Percentiles rank a stretch among this genome's conserved stretches.
phyloP scores from a whole-genome alignment of 1,284 basidiomycete genomes.

The Vanrija pseudolonga region DNA sequence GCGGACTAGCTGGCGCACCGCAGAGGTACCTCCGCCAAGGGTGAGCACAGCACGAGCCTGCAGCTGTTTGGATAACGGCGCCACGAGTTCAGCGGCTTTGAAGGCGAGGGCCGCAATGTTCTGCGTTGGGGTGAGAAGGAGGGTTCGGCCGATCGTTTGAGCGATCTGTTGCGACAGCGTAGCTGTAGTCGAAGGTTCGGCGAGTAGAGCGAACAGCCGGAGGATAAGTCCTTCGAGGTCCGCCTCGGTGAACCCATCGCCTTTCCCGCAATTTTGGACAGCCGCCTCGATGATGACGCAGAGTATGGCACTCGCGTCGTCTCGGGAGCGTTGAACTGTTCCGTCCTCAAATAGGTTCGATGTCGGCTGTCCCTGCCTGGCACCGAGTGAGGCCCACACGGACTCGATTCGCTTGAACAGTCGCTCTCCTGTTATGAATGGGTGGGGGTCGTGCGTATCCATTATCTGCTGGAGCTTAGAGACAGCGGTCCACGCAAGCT shows the following conservation, averaged over 20 bases:
- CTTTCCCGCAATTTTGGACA: not conserved
- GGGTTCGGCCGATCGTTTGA: not conserved
- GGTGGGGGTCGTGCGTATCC: not conserved
- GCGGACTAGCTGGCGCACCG: not conserved
- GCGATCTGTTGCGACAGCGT: not conserved
- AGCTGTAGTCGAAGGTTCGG: not conserved
- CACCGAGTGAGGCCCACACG: not conserved
- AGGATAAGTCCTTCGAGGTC: not conserved
- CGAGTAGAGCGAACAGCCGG: not conserved
- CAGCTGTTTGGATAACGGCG: not conserved
- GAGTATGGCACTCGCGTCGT: not conserved
- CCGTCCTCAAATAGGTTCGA: not conserved
- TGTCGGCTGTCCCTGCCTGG: not conserved
- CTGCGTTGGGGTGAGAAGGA: not conserved
- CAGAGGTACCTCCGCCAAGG: not conserved
- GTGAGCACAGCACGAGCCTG: conserved; percentile 1
- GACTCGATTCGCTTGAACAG: not conserved
- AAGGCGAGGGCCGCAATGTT: not conserved
- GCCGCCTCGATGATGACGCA: not conserved
- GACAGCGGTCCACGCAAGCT: not conserved
- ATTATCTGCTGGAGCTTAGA: not conserved
- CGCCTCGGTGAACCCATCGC: not conserved
- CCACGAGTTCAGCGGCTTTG: not conserved
- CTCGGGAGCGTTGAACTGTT: not conserved
- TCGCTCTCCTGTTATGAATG: no score